A percentile compares a stretch with the other conserved stretches of the same genome.
phyloP scores from a whole-genome alignment of 106 monocot genomes.

The Dendrobium officinale region DNA sequence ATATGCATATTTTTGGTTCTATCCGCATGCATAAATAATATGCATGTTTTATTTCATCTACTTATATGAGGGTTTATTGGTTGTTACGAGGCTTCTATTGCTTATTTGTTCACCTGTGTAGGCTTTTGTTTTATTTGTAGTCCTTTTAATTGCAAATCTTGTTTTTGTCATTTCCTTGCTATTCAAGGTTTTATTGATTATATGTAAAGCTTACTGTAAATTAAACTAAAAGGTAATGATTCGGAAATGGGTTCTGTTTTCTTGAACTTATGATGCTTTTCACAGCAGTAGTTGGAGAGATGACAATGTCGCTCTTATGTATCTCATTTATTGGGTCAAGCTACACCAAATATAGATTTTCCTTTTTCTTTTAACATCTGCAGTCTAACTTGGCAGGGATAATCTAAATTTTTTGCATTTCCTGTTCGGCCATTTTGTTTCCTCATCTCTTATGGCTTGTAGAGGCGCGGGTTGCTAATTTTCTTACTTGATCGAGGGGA shows the following conservation, averaged over 20 bases:
- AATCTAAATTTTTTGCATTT: not conserved
- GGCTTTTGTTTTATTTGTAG: not conserved
- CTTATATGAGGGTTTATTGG: not conserved
- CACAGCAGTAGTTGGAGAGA: not conserved
- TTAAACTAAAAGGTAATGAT: constrained; percentile 1
- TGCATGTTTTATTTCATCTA: not conserved
- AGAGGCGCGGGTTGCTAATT: not conserved
- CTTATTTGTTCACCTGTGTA: not conserved
- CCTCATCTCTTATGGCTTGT: not conserved
- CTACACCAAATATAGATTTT: not conserved
- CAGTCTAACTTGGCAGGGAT: not conserved
- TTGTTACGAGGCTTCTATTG: not conserved
- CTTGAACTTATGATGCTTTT: not conserved
- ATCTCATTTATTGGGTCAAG: not conserved
- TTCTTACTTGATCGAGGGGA: not conserved
- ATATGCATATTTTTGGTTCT: not conserved
- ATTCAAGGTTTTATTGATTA: not conserved
- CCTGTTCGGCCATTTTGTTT: not conserved
- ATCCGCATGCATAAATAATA: not conserved
- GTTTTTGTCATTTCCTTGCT: not conserved
- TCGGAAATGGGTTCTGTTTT: not conserved
- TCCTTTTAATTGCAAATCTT: not conserved
- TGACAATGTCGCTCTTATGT: not conserved
- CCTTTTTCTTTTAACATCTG: not conserved
- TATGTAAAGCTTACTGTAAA: not conserved